Percentiles rank a stretch among this genome's conserved stretches.
phyloP scores from a whole-genome alignment of 1,284 basidiomycete genomes.

The Boletellus sp. region DNA sequence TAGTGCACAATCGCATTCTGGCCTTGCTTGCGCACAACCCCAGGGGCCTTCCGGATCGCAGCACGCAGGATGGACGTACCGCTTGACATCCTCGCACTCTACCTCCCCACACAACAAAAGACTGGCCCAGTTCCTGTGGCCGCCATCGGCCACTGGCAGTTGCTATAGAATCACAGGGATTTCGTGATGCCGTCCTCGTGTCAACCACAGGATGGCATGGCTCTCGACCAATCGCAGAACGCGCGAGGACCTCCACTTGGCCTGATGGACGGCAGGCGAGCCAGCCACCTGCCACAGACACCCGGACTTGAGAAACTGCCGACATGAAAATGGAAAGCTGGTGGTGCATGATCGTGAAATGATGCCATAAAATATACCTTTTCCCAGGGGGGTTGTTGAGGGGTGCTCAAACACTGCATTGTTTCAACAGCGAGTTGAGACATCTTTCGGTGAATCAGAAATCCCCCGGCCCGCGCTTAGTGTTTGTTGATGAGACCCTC shows the following conservation, averaged over 20 bases:
- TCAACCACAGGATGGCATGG: neutral
- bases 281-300: neutral
- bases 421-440: neutral
- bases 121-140: too few relatives aligned
- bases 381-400: neutral
- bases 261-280: neutral
- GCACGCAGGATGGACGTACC: too few relatives aligned
- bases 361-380: neutral
- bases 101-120: too few relatives aligned
- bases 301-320: neutral
- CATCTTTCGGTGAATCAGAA: neutral
- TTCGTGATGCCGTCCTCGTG: neutral
- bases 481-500: neutral
- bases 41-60: too few relatives aligned
- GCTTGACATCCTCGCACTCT: too few relatives aligned
- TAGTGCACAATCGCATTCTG: too few relatives aligned
- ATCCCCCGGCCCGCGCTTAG: neutral
- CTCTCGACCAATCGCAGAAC: neutral
- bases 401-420: neutral
- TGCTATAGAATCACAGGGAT: constrained; percentile 2
- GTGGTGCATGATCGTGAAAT: neutral
- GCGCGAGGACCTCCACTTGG: neutral
- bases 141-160: too few relatives aligned
- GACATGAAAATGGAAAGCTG: neutral
- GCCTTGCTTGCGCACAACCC: too few relatives aligned